Evolutionary conservation across 805 yeast genomes (phyloP).

Genomic region (Scheffersomyces stipitis): DNA sequence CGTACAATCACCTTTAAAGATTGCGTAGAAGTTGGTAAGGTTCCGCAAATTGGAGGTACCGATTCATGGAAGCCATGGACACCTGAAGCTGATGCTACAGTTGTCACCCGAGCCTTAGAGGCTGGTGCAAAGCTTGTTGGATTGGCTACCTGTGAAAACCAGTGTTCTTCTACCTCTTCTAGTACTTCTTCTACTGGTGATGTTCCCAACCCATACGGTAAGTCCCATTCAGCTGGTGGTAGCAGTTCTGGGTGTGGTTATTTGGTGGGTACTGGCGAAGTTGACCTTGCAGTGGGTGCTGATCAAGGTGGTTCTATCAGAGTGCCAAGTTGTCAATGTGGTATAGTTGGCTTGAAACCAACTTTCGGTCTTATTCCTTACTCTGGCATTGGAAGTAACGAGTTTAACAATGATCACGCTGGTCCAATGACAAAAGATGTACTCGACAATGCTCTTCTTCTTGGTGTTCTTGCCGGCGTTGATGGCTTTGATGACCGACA

Average conservation of each 20-base stretch:
- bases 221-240: slow-evolving; percentile 13
- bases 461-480: slow-evolving; percentile 32
- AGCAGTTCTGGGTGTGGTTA: slow-evolving; percentile 10
- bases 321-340: slow-evolving; percentile 12
- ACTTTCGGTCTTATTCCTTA: slow-evolving; percentile 25
- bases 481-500: slow-evolving; percentile 36
- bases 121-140: slow-evolving; percentile 36
- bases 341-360: slow-evolving; percentile 11
- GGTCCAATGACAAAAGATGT: slow-evolving; percentile 41
- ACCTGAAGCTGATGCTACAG: slow-evolving; percentile 33
- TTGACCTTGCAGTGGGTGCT: slow-evolving; percentile 8
- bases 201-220: slow-evolving; percentile 13
- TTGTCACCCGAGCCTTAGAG: slow-evolving; percentile 30
- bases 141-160: slow-evolving; percentile 35
- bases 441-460: slow-evolving; percentile 27
- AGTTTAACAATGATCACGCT: slow-evolving; percentile 33
- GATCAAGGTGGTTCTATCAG: slow-evolving; percentile 12
- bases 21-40: slow-evolving; percentile 31
- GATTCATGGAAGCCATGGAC: slow-evolving; percentile 29
- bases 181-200: slow-evolving; percentile 30
- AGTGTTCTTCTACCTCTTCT: slow-evolving; percentile 31
- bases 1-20: slow-evolving; percentile 32
- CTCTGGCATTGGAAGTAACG: slow-evolving; percentile 36
- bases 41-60: slow-evolving; percentile 37
- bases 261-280: slow-evolving; percentile 6